These are phyloP conservation scores for Ambrosia hybrid DNA, from an alignment of 140 eudicot species.

Conservation along the genomic window DNA sequence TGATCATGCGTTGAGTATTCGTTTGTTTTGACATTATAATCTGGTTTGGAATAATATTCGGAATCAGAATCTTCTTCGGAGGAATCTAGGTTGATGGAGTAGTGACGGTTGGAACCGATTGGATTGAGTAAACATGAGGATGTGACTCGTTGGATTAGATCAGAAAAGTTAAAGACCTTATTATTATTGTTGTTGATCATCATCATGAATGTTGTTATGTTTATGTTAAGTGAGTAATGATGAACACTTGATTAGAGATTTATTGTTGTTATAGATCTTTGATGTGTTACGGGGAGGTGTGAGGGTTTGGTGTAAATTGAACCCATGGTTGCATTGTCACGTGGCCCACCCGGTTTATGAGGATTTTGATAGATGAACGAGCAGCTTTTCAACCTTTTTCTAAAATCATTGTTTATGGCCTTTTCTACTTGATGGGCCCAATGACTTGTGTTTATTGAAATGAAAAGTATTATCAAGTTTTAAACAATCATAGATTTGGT, in stretches of 20 bases:
- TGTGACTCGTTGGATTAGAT: slow-evolving; percentile 94
- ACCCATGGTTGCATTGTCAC: too few species aligned
- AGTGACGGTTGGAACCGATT: slow-evolving; percentile 54
- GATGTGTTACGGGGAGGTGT: too few species aligned
- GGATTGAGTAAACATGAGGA: slow-evolving; percentile 82
- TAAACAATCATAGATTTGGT: neutral
- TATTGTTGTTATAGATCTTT: too few species aligned
- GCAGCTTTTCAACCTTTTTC: neutral
- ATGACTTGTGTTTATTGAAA: neutral
- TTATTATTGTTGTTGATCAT: slow-evolving; percentile 9
- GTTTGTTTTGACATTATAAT: too few species aligned
- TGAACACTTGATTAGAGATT: too few species aligned
- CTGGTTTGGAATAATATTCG: slow-evolving; percentile 5
- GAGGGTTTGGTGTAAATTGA: too few species aligned
- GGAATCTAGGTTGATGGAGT: slow-evolving; percentile 27
- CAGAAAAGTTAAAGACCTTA: slow-evolving; percentile 79
- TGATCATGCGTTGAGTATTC: too few species aligned
- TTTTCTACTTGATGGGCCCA: neutral
- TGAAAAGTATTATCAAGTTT: too few species aligned
- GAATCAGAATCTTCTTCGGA: slow-evolving; percentile 16
- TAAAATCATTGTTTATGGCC: neutral
- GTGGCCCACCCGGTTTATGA: too few species aligned
- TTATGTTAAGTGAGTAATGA: too few species aligned
- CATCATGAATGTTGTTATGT: too few species aligned
- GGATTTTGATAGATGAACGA: too few species aligned